A percentile compares a stretch with the other conserved stretches of the same genome.
Evolutionary conservation across 805 yeast genomes (phyloP).

Genomic region (Nakazawaea pomicola): DNA sequence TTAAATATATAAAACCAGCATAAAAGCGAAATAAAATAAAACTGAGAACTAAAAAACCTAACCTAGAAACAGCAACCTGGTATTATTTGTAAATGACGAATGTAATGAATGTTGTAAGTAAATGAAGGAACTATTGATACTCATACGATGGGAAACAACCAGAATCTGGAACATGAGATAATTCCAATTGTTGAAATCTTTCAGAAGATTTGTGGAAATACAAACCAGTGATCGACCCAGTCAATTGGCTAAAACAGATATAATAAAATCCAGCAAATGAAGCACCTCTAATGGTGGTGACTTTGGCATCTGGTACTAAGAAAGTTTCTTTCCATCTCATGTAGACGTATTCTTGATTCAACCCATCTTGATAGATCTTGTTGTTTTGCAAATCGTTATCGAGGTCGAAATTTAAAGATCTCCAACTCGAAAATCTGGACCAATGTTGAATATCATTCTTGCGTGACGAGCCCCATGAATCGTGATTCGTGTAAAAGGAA

Average conservation of each 20-base stretch:
- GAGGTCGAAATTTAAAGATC: conserved; percentile 25
- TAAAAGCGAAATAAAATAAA: too few relatives aligned
- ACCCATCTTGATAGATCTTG: conserved; percentile 20
- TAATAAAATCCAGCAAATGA: conserved; percentile 93
- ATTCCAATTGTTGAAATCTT: conserved; percentile 70
- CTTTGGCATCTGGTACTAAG: conserved; percentile 70
- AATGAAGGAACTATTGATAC: conserved; percentile 16
- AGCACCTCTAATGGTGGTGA: conserved; percentile 63
- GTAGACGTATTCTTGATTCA: conserved; percentile 49
- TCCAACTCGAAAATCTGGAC: conserved; percentile 42
- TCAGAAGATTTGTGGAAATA: conserved; percentile 81
- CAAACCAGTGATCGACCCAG: conserved; percentile 74
- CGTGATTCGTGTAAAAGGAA: conserved; percentile 54
- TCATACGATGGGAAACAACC: conserved; percentile 35
- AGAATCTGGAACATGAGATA: conserved; percentile 47
- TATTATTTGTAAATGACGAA: too few relatives aligned
- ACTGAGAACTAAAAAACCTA: too few relatives aligned
- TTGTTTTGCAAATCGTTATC: conserved; percentile 24
- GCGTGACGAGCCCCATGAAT: conserved; percentile 46
- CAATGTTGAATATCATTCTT: conserved; percentile 60
- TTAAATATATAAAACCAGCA: too few relatives aligned
- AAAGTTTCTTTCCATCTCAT: conserved; percentile 97
- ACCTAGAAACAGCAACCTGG: too few relatives aligned
- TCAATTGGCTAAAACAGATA: conserved; percentile 70
- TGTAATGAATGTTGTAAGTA: too few relatives aligned